Conservation (phyloP, 1,284 basidiomycete species). For the Cryptococcus deneoformans region DNA sequence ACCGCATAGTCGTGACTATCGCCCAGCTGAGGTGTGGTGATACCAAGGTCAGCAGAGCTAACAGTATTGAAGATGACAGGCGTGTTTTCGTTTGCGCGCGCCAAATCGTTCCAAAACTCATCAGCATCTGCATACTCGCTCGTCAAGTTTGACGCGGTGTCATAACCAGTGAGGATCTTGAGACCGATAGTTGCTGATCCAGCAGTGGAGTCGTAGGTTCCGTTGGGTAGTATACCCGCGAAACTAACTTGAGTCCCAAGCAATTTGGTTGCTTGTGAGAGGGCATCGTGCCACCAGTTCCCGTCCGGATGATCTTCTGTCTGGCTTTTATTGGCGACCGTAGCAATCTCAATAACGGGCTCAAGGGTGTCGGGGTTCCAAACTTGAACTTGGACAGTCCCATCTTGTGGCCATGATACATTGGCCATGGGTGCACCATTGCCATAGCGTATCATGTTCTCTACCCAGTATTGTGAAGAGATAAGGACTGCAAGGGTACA, state of each 20-base stretch:
- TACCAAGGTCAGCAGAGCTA: conserved; percentile 3
- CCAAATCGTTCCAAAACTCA: conserved; percentile 15
- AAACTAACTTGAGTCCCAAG: conserved; percentile 1
- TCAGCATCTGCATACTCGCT: conserved; percentile 6
- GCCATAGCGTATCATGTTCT: conserved; percentile 18
- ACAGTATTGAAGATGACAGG: conserved; percentile 28
- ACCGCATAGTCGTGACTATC: conserved; percentile 32
- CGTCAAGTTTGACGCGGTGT: neutral
- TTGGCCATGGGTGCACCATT: conserved; percentile 18
- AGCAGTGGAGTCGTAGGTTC: conserved; percentile 10
- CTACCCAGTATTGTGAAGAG: conserved; percentile 22
- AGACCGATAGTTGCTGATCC: conserved; percentile 18
- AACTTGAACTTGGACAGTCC: conserved; percentile 14
- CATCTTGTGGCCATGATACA: conserved; percentile 8
- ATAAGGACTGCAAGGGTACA: conserved; percentile 23
- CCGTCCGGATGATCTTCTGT: conserved; percentile 30
- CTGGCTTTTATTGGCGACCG: conserved; percentile 14
- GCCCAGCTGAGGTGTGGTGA: conserved; percentile 15
- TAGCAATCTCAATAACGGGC: neutral
- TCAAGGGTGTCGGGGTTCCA: conserved; percentile 18
- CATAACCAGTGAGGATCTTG: conserved; percentile 23
- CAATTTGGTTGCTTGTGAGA: conserved; percentile 20
- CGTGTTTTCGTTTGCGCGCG: conserved; percentile 8
- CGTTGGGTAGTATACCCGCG: conserved; percentile 1
- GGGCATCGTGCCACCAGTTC: conserved; percentile 31